Conservation (phyloP, 352 stramenopile genomes). For the Pythium folliculosum region DNA sequence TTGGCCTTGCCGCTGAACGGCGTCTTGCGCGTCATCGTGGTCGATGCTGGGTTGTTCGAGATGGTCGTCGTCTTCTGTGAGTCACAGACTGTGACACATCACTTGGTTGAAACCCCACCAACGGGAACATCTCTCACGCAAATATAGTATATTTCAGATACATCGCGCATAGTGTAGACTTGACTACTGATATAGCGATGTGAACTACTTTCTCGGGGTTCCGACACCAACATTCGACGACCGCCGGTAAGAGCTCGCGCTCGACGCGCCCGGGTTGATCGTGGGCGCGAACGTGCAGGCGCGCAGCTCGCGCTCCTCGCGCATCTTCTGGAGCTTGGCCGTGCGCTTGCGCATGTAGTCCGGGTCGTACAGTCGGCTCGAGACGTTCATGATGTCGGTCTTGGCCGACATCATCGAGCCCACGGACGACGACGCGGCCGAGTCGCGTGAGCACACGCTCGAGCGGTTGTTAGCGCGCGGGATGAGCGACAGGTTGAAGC, state of each 20-base stretch:
- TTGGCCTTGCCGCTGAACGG: constrained; percentile 89
- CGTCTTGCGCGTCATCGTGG: constrained; percentile 52
- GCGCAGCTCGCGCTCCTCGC: constrained; percentile 78
- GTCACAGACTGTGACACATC: too few species aligned
- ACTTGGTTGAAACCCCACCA: too few species aligned
- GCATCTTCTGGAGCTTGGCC: constrained; percentile 69
- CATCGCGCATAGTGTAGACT: background rate
- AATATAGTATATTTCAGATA: constrained; percentile 13
- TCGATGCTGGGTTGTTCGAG: background rate
- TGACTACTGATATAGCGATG: constrained; percentile 11
- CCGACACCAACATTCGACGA: constrained; percentile 11
- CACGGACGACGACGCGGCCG: constrained; percentile 55
- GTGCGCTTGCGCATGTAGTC: constrained; percentile 84
- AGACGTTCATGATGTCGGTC: constrained; percentile 76
- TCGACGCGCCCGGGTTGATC: constrained; percentile 44
- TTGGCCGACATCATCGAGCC: constrained; percentile 70
- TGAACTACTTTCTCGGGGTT: constrained; percentile 31
- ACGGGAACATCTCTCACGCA: background rate
- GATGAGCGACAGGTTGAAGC: constrained; percentile 59
- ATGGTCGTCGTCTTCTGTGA: background rate
- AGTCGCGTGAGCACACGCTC: constrained; percentile 69
- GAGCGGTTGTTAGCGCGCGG: constrained; percentile 51
- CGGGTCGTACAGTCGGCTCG: constrained; percentile 82
- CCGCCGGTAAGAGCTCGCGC: constrained; percentile 26
- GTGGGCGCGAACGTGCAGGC: constrained; percentile 77